phyloP scores from a whole-genome alignment of 805 yeast species.

The Yarrowia porcina region DNA sequence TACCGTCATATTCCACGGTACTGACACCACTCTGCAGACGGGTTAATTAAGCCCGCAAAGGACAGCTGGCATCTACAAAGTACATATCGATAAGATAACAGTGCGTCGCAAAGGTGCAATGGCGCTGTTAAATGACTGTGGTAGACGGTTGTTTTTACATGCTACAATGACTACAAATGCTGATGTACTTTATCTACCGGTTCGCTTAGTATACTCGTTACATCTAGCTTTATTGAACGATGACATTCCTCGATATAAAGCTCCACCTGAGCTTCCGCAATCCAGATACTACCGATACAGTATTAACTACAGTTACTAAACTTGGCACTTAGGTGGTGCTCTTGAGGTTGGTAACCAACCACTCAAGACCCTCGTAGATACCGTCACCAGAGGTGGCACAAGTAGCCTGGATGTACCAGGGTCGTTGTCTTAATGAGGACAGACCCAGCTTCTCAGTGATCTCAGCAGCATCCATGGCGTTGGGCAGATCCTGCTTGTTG shows the following conservation, averaged over 20 bases:
- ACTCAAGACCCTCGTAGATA: conserved; percentile 94
- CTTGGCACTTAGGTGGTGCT: conserved; percentile 38
- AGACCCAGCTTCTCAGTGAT: conserved; percentile 95
- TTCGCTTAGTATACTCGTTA: not conserved
- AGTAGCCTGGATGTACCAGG: conserved; percentile 98
- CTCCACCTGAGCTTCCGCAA: conserved; percentile 16
- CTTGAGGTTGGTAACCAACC: conserved; percentile 91
- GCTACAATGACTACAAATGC: not conserved
- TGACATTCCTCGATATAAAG: conserved; percentile 5
- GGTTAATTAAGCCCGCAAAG: not conserved
- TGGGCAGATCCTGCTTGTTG: conserved; percentile 98
- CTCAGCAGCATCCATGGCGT: conserved; percentile 98
- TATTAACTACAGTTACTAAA: conserved; percentile 25
- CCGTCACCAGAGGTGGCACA: conserved; percentile 99
- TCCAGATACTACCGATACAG: conserved; percentile 24
- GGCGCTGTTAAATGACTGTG: not conserved
- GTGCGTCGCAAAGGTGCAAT: conserved; percentile 13
- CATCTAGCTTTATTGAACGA: conserved; percentile 1
- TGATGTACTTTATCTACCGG: not conserved
- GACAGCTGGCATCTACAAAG: conserved; percentile 9
- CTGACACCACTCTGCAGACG: not conserved
- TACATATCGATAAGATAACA: conserved; percentile 9
- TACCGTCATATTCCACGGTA: not conserved
- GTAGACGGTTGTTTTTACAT: too few relatives aligned
- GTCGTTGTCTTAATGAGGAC: conserved; percentile 96